phyloP scores from a whole-genome alignment of 352 stramenopile genomes.

The Globisporangium iwayamae region DNA sequence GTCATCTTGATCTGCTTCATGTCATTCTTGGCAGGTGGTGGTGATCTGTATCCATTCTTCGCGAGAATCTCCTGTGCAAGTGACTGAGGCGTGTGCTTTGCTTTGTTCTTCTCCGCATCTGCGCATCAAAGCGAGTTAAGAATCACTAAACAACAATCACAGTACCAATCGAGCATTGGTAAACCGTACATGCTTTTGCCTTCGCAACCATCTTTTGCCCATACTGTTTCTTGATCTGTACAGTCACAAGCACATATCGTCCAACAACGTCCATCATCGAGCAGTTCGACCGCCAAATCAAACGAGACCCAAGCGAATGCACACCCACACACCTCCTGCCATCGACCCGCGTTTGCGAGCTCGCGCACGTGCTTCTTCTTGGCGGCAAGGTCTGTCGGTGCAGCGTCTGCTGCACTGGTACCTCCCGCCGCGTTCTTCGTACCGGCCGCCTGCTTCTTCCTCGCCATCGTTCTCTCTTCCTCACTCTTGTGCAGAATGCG shows the following conservation, averaged over 20 bases:
- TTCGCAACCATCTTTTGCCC: slow-evolving; percentile 69
- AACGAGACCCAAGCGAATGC: neutral
- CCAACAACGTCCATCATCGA: too few relatives aligned
- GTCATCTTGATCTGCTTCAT: neutral
- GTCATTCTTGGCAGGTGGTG: neutral
- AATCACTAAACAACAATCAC: neutral
- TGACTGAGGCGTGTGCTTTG: slow-evolving; percentile 54
- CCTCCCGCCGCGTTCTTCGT: slow-evolving; percentile 14
- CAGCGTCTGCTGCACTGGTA: neutral
- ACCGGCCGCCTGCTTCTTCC: slow-evolving; percentile 24
- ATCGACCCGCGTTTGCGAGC: slow-evolving; percentile 43
- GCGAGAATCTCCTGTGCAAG: slow-evolving; percentile 59
- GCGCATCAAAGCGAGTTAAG: neutral
- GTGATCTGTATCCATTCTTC: slow-evolving; percentile 50
- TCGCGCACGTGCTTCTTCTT: slow-evolving; percentile 83
- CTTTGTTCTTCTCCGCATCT: slow-evolving; percentile 53
- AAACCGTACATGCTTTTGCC: slow-evolving; percentile 52
- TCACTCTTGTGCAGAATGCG: slow-evolving; percentile 1
- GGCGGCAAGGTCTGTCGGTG: slow-evolving; percentile 26
- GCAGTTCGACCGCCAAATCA: neutral
- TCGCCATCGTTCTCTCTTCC: slow-evolving; percentile 13
- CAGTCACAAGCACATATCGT: neutral
- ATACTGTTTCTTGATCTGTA: slow-evolving; percentile 59
- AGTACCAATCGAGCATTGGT: neutral
- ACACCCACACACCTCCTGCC: slow-evolving; percentile 39